Evolutionary conservation across 495 filamentous ascomycete genomes (phyloP), one percentile per base, ranked within the genome.

Genomic region (Penicillium flavigenum): DNA sequence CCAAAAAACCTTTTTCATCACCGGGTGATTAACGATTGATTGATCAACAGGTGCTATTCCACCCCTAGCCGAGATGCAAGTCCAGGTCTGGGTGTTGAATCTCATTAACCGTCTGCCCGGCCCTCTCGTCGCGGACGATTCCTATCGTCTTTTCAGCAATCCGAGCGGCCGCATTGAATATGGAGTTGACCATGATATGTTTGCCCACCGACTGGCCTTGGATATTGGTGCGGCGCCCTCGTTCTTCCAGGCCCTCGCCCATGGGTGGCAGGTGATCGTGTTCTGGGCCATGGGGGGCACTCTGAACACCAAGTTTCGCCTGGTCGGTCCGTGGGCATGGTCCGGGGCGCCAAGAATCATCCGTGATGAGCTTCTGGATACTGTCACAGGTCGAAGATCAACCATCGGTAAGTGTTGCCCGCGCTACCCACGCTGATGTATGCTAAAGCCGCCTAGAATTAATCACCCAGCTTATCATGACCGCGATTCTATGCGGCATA

Each of bases 1-100:
- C n/a, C n/a, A n/a, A n/a, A n/a, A n/a, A n/a, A n/a, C n/a, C n/a
- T 26, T 26, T 26, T 43, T 43, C 39, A 43, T 43, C 39, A 43
- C 39, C 39, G 39, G 39, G 39, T 43, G 39, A 43, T 43, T 43
- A 43, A 43, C 39, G 17, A n/a, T 7, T 19, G n/a, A 43, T 43
- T 43, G 17, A 43, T 43, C 39, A 43, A 43, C 39, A 43, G 39
- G 59, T 1, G 59, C 59, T 26, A 61, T 61, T 24, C 59, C 59
- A 19, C 54, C 59, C 29, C 57, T 61, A 19, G 59, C 59, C 19
- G 59, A 61, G 32, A 54, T 57, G n/a, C 59, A 61, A 54, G 44
- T 49, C 10, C 57, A 54, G 59, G 53, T 54, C 54, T 61, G 59
- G 59, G 39, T 43, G 39, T 43, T 43, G 39, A 19, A 43, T 16